Evolutionary conservation across 2,329 filamentous ascomycete species (phyloP).

Genomic region (Penicillium sp.): DNA sequence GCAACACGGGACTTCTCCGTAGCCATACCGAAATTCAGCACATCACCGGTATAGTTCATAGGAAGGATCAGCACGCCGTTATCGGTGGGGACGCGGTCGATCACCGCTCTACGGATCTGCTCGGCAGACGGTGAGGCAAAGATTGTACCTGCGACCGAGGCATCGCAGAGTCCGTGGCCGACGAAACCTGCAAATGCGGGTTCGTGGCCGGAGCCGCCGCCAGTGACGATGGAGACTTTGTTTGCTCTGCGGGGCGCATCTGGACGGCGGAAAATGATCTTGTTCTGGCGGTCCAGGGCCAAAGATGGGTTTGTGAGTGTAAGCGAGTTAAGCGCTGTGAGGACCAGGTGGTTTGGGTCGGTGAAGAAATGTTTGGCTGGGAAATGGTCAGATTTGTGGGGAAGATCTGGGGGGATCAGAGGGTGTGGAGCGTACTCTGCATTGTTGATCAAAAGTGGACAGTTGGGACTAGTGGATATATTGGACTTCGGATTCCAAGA

Average conservation of each 20-base stretch:
- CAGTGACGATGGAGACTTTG: constrained; percentile 79
- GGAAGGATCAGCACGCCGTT: constrained; percentile 83
- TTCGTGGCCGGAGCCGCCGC: constrained; percentile 87
- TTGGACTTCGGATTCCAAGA: not conserved
- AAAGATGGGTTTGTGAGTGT: constrained; percentile 82
- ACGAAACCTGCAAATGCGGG: constrained; percentile 85
- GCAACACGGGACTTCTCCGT: constrained; percentile 86
- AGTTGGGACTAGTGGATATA: not conserved
- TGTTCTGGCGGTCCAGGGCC: constrained; percentile 73
- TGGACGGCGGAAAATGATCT: constrained; percentile 75
- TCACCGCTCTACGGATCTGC: constrained; percentile 75
- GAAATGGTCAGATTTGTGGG: constrained; percentile 8
- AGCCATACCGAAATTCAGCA: constrained; percentile 90
- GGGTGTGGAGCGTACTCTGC: constrained; percentile 35
- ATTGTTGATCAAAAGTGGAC: constrained; percentile 26
- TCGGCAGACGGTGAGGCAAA: constrained; percentile 79
- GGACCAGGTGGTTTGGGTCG: constrained; percentile 75
- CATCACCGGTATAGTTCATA: constrained; percentile 91
- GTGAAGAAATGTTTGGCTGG: constrained; percentile 81
- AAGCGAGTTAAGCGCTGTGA: constrained; percentile 70
- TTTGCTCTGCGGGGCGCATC: constrained; percentile 44
- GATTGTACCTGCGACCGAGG: constrained; percentile 81
- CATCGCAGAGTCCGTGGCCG: constrained; percentile 74
- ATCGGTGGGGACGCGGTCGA: constrained; percentile 66
- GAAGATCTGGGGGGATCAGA: not conserved